Evolutionary conservation across 208 protist species (phyloP).

Genomic region (Hexamita inflata): DNA sequence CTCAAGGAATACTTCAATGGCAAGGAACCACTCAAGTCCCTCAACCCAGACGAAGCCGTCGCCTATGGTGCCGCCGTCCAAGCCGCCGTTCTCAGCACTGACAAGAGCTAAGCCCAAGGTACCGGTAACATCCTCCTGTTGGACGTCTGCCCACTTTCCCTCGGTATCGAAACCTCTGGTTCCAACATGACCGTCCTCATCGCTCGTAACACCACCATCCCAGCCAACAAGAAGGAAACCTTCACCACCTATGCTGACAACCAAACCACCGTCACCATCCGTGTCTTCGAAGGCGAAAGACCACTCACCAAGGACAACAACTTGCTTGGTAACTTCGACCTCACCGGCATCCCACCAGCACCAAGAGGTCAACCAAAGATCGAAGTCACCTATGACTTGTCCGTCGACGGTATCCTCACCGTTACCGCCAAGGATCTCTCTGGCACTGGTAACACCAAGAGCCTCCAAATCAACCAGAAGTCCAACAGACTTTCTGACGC

Average conservation of each 20-base stretch:
- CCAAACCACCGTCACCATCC: slow-evolving; percentile 67
- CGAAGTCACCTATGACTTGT: slow-evolving; percentile 83
- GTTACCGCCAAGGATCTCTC: slow-evolving; percentile 81
- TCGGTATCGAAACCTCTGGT: slow-evolving; percentile 90
- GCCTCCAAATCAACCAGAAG: slow-evolving; percentile 71
- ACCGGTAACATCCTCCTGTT: slow-evolving; percentile 84
- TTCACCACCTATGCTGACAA: slow-evolving; percentile 82
- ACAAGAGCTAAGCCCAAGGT: slow-evolving; percentile 66
- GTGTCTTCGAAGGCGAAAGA: slow-evolving; percentile 90
- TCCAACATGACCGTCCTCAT: slow-evolving; percentile 66
- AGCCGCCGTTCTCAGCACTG: slow-evolving; percentile 40
- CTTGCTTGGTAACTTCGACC: slow-evolving; percentile 84
- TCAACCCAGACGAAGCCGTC: slow-evolving; percentile 45
- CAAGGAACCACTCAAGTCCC: slow-evolving; percentile 37
- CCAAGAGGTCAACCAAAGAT: slow-evolving; percentile 60
- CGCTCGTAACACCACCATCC: slow-evolving; percentile 37
- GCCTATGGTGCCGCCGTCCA: slow-evolving; percentile 39
- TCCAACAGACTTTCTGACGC: slow-evolving; percentile 36
- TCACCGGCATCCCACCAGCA: slow-evolving; percentile 69
- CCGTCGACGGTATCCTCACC: slow-evolving; percentile 86
- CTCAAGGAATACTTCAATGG: slow-evolving; percentile 34
- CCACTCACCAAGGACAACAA: slow-evolving; percentile 90
- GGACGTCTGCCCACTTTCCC: slow-evolving; percentile 90
- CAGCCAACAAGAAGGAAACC: slow-evolving; percentile 44
- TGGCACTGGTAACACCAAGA: slow-evolving; percentile 62